Evolutionary conservation across 2,329 filamentous ascomycete genomes (phyloP), one percentile per base, ranked within the genome.

Genomic region (Alternaria sp.): DNA sequence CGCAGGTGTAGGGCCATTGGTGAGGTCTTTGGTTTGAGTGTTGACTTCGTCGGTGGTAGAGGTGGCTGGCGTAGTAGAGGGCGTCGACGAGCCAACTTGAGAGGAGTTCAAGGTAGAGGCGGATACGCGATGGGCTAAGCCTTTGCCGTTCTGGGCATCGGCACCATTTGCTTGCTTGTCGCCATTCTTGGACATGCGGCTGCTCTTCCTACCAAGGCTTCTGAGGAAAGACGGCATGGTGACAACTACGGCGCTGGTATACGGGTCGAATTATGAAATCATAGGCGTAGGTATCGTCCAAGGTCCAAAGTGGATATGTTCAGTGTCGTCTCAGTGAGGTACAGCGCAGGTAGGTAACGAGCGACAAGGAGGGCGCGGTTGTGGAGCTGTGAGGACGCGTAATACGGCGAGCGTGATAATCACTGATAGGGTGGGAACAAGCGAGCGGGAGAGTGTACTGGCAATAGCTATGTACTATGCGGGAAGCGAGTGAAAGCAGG

Each of bases 161-260:
- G 69, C 51, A 37, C 65, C 64, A 51, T 71, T 71, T 18, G 44
- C 51, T 21, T 64, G 64, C 55, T 60, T 67, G 49, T 65, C 67
- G 57, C 54, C 61, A 26, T 65, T 55, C 67, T 87, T 88, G 81
- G 89, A 94, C 64, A 89, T 87, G 79, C 86, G 90, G 58, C 70
- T 73, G 60, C 92, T 96, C 72, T 90, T 90, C 71, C 92, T 88
- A 72, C 92, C 91, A 60, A 97, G 82, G 75, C 91, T 89, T 80
- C 89, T 92, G 73, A 96, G 85, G 76, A 96, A 92, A 46, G 90
- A 83, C 76, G 82, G 82, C 82, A 84, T 84, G 49, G 54, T 64
- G 26, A 59, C 50, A 60, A 64, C 56, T 66, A 56, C 64, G 50
- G 58, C 28, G 60, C 23, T 64, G 65, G 56, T 37, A 54, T 64